phyloP scores from a whole-genome alignment of 2,329 filamentous ascomycete species.

The Pezicula neosporulosa region DNA sequence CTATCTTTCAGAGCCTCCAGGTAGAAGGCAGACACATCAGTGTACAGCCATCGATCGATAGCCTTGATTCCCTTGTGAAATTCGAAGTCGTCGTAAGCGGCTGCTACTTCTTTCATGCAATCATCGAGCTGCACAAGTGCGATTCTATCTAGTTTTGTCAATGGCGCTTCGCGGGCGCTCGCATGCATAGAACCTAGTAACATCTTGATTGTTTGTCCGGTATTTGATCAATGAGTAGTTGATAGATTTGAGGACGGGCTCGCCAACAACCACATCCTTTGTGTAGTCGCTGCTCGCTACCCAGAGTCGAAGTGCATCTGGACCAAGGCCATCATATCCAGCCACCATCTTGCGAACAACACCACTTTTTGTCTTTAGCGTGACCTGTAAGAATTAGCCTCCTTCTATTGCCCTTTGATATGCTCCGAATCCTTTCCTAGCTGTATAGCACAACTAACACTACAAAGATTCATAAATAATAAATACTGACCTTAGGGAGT shows the following conservation, averaged over 20 bases:
- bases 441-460: neutral
- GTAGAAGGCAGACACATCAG: slow-evolving; percentile 88
- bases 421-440: slow-evolving; percentile 48
- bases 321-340: slow-evolving; percentile 68
- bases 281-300: slow-evolving; percentile 90
- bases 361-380: slow-evolving; percentile 44
- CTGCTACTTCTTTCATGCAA: slow-evolving; percentile 60
- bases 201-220: slow-evolving; percentile 88
- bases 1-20: slow-evolving; percentile 90
- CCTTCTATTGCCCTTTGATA: no score
- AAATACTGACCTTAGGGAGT: slow-evolving; percentile 53
- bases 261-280: slow-evolving; percentile 78
- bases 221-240: slow-evolving; percentile 81
- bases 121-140: slow-evolving; percentile 71
- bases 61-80: slow-evolving; percentile 74
- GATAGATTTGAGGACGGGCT: slow-evolving; percentile 71
- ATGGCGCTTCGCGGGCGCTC: slow-evolving; percentile 36
- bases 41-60: slow-evolving; percentile 78
- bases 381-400: slow-evolving; percentile 24
- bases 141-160: slow-evolving; percentile 67
- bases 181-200: slow-evolving; percentile 70
- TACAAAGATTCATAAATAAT: no score
- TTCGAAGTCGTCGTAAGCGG: slow-evolving; percentile 67
- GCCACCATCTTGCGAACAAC: slow-evolving; percentile 65
- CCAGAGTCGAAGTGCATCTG: slow-evolving; percentile 88